phyloP scores from a whole-genome alignment of 352 stramenopile genomes.

The Globisporangium heterothallicum region DNA sequence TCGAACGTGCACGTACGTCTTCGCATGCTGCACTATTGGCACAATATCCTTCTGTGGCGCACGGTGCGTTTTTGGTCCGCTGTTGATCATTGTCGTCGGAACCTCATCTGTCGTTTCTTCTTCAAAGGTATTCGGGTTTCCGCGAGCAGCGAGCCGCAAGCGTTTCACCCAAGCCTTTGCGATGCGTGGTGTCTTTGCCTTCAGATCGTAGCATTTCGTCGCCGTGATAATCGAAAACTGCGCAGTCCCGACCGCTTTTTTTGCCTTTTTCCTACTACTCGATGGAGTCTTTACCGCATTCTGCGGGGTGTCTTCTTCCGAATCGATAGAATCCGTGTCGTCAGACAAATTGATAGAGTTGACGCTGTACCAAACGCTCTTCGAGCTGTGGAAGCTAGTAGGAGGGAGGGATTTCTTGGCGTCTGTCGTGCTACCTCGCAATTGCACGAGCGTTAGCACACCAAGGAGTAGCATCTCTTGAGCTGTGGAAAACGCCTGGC shows the following conservation, averaged over 20 bases:
- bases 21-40: slow-evolving; percentile 62
- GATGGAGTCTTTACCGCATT: slow-evolving; percentile 13
- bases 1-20: slow-evolving; percentile 83
- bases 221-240: slow-evolving; percentile 86
- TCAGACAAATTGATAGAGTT: slow-evolving; percentile 70
- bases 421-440: slow-evolving; percentile 6
- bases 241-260: slow-evolving; percentile 37
- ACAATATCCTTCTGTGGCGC: slow-evolving; percentile 30
- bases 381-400: slow-evolving; percentile 70
- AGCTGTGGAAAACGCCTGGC: slow-evolving; percentile 59
- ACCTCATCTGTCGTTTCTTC: slow-evolving; percentile 24
- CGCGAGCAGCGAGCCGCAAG: slow-evolving; percentile 59
- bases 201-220: slow-evolving; percentile 84
- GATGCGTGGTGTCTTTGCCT: slow-evolving; percentile 68
- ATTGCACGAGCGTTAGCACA: slow-evolving; percentile 45
- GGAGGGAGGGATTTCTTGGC: slow-evolving; percentile 15
- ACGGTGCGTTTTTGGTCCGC: slow-evolving; percentile 23
- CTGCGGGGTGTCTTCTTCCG: slow-evolving; percentile 40
- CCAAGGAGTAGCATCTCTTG: slow-evolving; percentile 76
- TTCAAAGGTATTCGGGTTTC: slow-evolving; percentile 7
- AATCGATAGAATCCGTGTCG: slow-evolving; percentile 69
- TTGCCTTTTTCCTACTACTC: slow-evolving; percentile 16
- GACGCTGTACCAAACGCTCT: slow-evolving; percentile 74
- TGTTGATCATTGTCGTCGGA: slow-evolving; percentile 18
- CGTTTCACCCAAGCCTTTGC: slow-evolving; percentile 65